Base-by-base conservation (phyloP, 139 green algal species). In the Haematococcus lacustris region DNA sequence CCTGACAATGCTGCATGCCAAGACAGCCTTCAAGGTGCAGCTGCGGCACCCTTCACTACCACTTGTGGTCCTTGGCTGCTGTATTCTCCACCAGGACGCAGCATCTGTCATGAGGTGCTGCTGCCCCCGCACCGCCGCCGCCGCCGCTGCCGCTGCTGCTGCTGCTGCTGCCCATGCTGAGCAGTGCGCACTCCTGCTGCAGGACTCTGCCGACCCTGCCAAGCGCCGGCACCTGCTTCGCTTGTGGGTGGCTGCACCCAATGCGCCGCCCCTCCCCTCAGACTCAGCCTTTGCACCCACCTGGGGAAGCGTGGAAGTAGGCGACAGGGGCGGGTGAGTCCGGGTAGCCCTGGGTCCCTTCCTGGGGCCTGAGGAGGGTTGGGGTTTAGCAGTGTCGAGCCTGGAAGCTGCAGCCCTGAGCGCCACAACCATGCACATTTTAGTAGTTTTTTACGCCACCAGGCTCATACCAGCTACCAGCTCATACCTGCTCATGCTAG, bases 151-250 rank as follows among this genome's bases (percentile, higher is more conserved):
- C 47, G 13, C 53, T 26, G 23, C 30, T 57, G 13, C 21, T 26
- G 23, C 53, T 35, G 4, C 53, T 26, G 30, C 23, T 30, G 4
- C 53, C 23, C 17, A 34, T 30, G 23, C 53, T 64, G 21, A 35
- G 53, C 53, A 21, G 9, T 4, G 23, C 13, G 30, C 53, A 21
- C 53, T 64, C 23, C 53, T 9, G 23, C 9, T 53, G 51, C 38
- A 53, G 34, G 82, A 87, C 63, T 79, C 51, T 21, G 53, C 64
- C 28, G 76, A 81, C 38, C 61, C 75, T 9, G 71, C 80, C 28
- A 65, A 80, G 40, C 75, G 71, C 71, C 76, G 83, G 38, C 86
- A 91, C 66, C 75, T 91, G 79, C 78, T 91, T 70, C 79, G 86
- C 61, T 75, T 91, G 74, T 91, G 86, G 86, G 51, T 89, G 47